Base-by-base conservation (phyloP, 306 rosid genomes). In the Gynostemma pentaphyllum region DNA sequence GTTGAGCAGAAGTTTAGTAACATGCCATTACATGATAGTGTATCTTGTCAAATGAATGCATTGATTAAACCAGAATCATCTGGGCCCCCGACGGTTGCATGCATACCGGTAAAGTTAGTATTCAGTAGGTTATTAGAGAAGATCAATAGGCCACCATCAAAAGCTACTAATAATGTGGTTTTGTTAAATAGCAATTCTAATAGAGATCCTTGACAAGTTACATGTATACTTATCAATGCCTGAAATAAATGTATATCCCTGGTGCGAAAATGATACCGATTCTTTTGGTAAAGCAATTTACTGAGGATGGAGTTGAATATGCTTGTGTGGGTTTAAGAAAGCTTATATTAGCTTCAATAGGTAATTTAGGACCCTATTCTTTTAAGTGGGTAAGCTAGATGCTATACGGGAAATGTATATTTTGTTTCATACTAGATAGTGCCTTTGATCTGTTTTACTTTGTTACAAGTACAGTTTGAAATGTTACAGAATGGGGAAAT, bases 71-170 rank as follows among this genome's bases (percentile, higher is more conserved):
- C 94, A 34, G 94, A 77, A 72, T 81, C 83, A 47, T 77, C 85
- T 63, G 87, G 81, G 56, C 84, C 80, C 73, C 70, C 88, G 8
- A 88, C 96, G 21, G 95, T 88, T 46, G 94, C 96, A n/a, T 92
- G 96, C 88, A 92, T 92, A 81, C 99, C 99, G 16, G 96, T 92
- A 54, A 84, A 88, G 64, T 76, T 92, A 79, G 95, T 79, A 41
- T 92, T 84, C 80, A 86, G 99, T 84, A 88, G 99, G 80, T 86
- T 92, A 81, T 89, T 92, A 46, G 99, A 88, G 95, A 92, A 88
- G 87, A 92, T 92, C 69, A 92, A 92, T 78, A 84, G 95, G 90
- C 95, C 95, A 26, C 95, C 98, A 45, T 77, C 83, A 60, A 87
- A 80, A 76, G 81, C 83, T 70, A 71, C 85, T 57, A 53, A 74